Percentiles rank a stretch among this genome's conserved stretches.
Conservation (phyloP, 2,329 filamentous ascomycete species). For the Tolypocladium nubicola region DNA sequence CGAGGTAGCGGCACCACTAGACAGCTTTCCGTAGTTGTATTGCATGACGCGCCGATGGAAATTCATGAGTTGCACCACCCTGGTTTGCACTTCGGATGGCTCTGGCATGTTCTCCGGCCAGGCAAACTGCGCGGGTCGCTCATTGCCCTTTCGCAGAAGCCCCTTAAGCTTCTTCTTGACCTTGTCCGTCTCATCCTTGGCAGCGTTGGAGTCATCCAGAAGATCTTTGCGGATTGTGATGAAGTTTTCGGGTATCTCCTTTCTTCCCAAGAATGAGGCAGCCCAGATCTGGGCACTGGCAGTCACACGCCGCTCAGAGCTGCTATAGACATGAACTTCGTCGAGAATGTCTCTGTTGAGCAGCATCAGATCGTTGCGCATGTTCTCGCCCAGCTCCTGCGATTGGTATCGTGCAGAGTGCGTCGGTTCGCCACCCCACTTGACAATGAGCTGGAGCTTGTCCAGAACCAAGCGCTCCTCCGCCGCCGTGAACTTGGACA, state of each 20-base stretch:
- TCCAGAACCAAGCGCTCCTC: slow-evolving; percentile 91
- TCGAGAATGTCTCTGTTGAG: slow-evolving; percentile 88
- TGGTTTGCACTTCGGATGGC: slow-evolving; percentile 82
- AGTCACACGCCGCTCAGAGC: slow-evolving; percentile 86
- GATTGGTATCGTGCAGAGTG: slow-evolving; percentile 95
- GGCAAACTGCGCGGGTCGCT: slow-evolving; percentile 91
- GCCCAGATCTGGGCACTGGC: slow-evolving; percentile 97
- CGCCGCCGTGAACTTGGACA: slow-evolving; percentile 86
- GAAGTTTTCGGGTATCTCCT: slow-evolving; percentile 74
- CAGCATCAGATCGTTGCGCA: slow-evolving; percentile 87
- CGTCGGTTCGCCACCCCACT: slow-evolving; percentile 97
- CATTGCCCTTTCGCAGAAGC: slow-evolving; percentile 80
- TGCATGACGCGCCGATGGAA: slow-evolving; percentile 95
- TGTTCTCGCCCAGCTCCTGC: slow-evolving; percentile 87
- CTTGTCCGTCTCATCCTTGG: slow-evolving; percentile 98
- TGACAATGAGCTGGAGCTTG: slow-evolving; percentile 94
- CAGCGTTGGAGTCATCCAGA: slow-evolving; percentile 92
- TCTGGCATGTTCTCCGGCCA: slow-evolving; percentile 95
- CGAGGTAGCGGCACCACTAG: slow-evolving; percentile 54
- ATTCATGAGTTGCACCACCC: slow-evolving; percentile 93
- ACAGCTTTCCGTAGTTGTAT: slow-evolving; percentile 77
- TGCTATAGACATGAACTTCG: slow-evolving; percentile 90
- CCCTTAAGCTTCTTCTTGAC: slow-evolving; percentile 99
- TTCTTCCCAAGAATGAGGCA: slow-evolving; percentile 75
- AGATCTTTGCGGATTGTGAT: slow-evolving; percentile 91